A percentile compares a stretch with the other conserved stretches of the same genome.
Conservation (phyloP, 2,329 filamentous ascomycete species). For the Aspergillus sp. region DNA sequence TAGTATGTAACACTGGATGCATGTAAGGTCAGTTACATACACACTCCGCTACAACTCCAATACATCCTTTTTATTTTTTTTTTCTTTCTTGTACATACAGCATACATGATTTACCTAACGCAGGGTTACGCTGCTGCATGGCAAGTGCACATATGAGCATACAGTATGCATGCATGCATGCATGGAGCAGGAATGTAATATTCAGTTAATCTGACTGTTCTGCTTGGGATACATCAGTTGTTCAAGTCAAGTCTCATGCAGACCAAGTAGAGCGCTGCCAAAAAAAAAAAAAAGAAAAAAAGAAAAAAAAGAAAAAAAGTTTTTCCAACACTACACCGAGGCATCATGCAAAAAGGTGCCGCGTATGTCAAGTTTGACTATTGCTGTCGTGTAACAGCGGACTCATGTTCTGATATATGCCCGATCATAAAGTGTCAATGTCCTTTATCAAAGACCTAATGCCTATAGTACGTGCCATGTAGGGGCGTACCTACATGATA, state of each 20-base stretch:
- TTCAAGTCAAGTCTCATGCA: neutral
- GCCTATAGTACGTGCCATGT: neutral
- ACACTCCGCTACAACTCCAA: neutral
- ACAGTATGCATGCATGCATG: neutral
- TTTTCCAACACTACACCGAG: neutral
- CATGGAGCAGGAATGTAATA: neutral
- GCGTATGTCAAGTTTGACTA: neutral
- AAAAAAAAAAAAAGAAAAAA: neutral
- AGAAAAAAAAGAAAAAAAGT: neutral
- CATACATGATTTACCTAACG: neutral
- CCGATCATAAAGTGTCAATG: neutral
- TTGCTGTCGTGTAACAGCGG: conserved; percentile 6
- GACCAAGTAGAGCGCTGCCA: neutral
- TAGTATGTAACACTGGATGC: neutral
- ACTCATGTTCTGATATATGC: neutral
- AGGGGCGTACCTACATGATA: neutral
- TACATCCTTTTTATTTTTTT: neutral
- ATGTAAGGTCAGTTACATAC: neutral
- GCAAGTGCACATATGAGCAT: neutral
- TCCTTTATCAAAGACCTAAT: neutral
- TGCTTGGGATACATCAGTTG: neutral
- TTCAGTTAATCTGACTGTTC: neutral
- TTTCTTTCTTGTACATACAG: neutral
- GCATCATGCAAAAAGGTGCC: neutral
- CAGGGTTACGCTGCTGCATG: neutral